A percentile compares a stretch with the other conserved stretches of the same genome.
Evolutionary conservation across 306 rosid genomes (phyloP).

Genomic region (Cicer chorassanicum): DNA sequence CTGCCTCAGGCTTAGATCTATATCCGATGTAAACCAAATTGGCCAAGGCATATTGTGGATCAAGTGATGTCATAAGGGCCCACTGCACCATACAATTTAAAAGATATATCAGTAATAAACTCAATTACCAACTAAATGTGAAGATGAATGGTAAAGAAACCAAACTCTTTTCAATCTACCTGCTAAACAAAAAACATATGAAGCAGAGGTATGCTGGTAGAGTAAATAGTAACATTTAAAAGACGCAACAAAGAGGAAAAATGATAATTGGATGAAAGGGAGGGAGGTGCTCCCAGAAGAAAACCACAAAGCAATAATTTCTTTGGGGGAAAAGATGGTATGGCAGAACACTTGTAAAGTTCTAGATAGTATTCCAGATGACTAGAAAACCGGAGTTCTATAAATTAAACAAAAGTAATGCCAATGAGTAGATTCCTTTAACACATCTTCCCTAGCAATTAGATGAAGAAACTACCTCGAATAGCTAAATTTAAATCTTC

Average conservation of each 20-base stretch:
- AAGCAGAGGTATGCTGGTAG: not conserved
- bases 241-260: constrained; percentile 2
- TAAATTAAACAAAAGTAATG: not conserved
- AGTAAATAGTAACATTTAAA: constrained; percentile 12
- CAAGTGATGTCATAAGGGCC: constrained; percentile 83
- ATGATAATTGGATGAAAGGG: not conserved
- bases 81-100: constrained; percentile 62
- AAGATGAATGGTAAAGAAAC: constrained; percentile 22
- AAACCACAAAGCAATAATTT: constrained; percentile 28
- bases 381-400: not conserved
- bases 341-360: not conserved
- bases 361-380: constrained; percentile 13
- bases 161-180: constrained; percentile 26
- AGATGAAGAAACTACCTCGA: constrained; percentile 14
- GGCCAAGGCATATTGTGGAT: constrained; percentile 76
- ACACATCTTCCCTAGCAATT: constrained; percentile 20
- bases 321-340: constrained; percentile 15
- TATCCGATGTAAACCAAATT: constrained; percentile 85
- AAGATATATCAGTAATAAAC: constrained; percentile 37
- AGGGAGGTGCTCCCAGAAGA: not conserved
- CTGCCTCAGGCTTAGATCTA: constrained; percentile 67
- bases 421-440: constrained; percentile 18
- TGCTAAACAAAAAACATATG: constrained; percentile 10
- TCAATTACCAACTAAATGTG: constrained; percentile 35
- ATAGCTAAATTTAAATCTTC: constrained; percentile 10